Evolutionary conservation across 192 early-diverging fungal species (phyloP).

Genomic region (Backusella sp.): DNA sequence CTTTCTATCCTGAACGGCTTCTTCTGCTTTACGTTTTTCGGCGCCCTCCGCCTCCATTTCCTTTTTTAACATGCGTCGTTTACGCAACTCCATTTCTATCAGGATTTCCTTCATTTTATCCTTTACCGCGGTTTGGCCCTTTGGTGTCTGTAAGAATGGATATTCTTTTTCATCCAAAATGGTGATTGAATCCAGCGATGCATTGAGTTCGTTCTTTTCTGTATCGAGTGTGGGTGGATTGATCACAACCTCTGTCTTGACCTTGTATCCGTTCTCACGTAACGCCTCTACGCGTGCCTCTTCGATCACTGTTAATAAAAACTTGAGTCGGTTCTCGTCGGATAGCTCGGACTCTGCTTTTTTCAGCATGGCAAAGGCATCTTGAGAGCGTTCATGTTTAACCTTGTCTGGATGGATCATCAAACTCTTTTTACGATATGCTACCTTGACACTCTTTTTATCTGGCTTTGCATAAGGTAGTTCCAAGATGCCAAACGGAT

Average conservation of each 20-base stretch:
- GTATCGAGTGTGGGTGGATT: slow-evolving; percentile 25
- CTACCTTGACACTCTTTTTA: slow-evolving; percentile 50
- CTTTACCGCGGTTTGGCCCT: slow-evolving; percentile 44
- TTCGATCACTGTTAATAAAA: slow-evolving; percentile 50
- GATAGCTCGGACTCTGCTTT: slow-evolving; percentile 59
- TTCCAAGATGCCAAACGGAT: slow-evolving; percentile 58
- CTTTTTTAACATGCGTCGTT: slow-evolving; percentile 48
- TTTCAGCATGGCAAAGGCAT: slow-evolving; percentile 56
- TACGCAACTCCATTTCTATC: slow-evolving; percentile 53
- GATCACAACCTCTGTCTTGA: slow-evolving; percentile 20
- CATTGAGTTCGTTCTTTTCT: slow-evolving; percentile 23
- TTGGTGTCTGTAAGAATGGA: slow-evolving; percentile 42
- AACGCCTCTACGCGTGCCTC: slow-evolving; percentile 51
- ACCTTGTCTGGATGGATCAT: slow-evolving; percentile 65
- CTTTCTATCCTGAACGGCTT: slow-evolving; percentile 50
- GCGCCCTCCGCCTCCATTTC: slow-evolving; percentile 57
- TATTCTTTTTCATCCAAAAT: slow-evolving; percentile 25
- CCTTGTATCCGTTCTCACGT: slow-evolving; percentile 30
- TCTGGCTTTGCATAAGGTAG: slow-evolving; percentile 39
- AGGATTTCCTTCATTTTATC: slow-evolving; percentile 49
- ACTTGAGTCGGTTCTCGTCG: slow-evolving; percentile 42
- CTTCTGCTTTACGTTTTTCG: slow-evolving; percentile 45
- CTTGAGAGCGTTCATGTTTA: slow-evolving; percentile 48
- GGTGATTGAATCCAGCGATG: slow-evolving; percentile 30
- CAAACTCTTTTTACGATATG: slow-evolving; percentile 60